Evolutionary conservation across 2,329 filamentous ascomycete genomes (phyloP).

Genomic region (Graphium sp.): DNA sequence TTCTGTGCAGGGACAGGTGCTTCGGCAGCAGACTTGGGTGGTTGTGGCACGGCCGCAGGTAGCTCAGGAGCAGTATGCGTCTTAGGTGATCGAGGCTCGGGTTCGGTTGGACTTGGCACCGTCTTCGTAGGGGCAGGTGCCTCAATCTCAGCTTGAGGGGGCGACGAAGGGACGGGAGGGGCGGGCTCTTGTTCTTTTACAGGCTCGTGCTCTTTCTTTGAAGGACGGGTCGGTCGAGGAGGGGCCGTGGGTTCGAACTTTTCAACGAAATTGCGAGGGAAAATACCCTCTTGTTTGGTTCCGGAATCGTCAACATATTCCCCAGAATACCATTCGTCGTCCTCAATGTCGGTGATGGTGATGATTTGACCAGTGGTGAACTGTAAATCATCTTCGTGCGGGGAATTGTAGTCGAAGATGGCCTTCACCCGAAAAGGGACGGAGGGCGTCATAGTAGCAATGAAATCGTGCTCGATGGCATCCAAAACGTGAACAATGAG

Average conservation of each 20-base stretch:
- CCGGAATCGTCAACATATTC: conserved; percentile 70
- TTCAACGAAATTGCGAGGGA: conserved; percentile 94
- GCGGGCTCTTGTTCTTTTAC: conserved; percentile 6
- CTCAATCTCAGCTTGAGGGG: conserved; percentile 13
- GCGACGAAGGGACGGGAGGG: conserved; percentile 7
- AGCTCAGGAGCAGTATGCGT: conserved; percentile 12
- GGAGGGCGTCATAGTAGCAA: too few species aligned
- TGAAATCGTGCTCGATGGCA: too few species aligned
- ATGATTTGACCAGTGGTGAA: conserved; percentile 80
- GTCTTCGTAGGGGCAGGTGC: conserved; percentile 17
- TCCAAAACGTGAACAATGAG: too few species aligned
- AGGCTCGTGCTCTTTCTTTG: conserved; percentile 42
- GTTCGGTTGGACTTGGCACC: conserved; percentile 15
- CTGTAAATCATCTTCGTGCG: conserved; percentile 86
- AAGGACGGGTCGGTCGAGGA: conserved; percentile 63
- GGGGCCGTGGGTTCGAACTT: conserved; percentile 85
- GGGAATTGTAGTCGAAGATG: conserved; percentile 83
- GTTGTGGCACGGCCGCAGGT: conserved; percentile 13
- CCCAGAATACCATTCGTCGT: conserved; percentile 84
- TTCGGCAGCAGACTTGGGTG: conserved; percentile 18
- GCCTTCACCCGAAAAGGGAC: conserved; percentile 83
- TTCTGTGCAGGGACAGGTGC: conserved; percentile 17
- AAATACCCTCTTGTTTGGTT: conserved; percentile 66
- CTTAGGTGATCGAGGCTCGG: conserved; percentile 4
- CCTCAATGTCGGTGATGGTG: conserved; percentile 82